Conservation (phyloP, 2,329 filamentous ascomycete genomes). For the Aspergillus versicolor region DNA sequence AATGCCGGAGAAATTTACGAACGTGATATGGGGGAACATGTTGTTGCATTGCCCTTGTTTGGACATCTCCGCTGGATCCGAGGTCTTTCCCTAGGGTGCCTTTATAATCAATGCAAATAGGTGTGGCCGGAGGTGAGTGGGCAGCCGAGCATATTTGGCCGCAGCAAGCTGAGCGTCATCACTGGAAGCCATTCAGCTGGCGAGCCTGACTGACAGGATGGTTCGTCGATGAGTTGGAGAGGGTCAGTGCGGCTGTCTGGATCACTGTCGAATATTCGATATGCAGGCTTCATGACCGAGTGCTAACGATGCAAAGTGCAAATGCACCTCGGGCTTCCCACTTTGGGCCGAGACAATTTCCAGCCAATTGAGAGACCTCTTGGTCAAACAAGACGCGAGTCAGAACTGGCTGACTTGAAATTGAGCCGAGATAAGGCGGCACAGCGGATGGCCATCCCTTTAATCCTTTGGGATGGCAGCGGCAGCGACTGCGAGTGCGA, state of each 20-base stretch:
- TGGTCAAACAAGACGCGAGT: not conserved
- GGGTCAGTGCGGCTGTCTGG: not conserved
- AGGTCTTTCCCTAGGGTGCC: not conserved
- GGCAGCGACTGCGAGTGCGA: no score
- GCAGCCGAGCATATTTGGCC: not conserved
- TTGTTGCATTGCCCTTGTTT: not conserved
- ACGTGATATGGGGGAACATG: not conserved
- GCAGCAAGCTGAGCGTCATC: no score
- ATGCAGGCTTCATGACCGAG: not conserved
- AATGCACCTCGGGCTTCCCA: not conserved
- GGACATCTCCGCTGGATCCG: not conserved
- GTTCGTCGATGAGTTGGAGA: not conserved
- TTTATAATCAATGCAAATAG: not conserved
- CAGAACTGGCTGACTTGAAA: not conserved
- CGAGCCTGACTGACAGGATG: not conserved
- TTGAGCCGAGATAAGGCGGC: not conserved
- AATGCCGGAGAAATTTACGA: not conserved
- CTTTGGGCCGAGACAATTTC: not conserved
- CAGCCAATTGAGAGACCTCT: not conserved
- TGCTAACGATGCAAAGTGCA: not conserved
- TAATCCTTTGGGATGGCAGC: no score
- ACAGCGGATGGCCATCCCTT: not conserved
- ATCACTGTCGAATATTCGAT: not conserved
- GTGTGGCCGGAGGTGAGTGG: not conserved
- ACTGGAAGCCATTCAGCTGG: not conserved